Evolutionary conservation across 169 alveolate species (phyloP).

Genomic region (Eimeria tenella): DNA sequence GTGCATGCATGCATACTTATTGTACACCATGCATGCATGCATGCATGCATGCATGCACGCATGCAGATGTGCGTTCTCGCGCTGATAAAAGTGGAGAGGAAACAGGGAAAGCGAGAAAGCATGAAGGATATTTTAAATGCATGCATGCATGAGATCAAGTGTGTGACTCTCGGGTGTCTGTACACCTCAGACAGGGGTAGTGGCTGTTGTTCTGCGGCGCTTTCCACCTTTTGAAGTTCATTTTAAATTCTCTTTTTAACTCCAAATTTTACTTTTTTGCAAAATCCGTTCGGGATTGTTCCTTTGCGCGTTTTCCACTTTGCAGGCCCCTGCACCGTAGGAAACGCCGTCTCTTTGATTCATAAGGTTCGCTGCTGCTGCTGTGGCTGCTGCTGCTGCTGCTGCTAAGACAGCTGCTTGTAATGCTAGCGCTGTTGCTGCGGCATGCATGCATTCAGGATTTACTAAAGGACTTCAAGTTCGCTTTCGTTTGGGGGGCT

Average conservation of each 20-base stretch:
- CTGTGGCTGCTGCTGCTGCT: background rate
- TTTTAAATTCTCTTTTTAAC: background rate
- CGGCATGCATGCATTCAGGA: constrained; percentile 77
- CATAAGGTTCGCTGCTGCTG: constrained; percentile 60
- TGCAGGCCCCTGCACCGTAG: constrained; percentile 68
- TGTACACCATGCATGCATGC: no score
- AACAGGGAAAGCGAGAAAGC: no score
- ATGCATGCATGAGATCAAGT: no score
- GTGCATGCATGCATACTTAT: no score
- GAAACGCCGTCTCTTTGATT: constrained; percentile 44
- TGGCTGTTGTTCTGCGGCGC: no score
- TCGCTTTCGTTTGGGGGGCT: constrained; percentile 98
- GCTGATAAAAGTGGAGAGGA: no score
- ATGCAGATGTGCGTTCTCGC: no score
- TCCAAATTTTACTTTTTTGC: no score
- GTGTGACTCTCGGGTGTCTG: no score
- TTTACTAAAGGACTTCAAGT: constrained; percentile 92
- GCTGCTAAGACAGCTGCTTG: background rate
- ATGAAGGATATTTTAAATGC: no score
- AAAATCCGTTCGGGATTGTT: background rate
- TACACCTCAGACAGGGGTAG: background rate
- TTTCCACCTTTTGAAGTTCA: no score
- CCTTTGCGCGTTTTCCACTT: background rate
- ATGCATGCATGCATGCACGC: no score
- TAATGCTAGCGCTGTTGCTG: constrained; percentile 4